A percentile compares a stretch with the other conserved stretches of the same genome.
These are phyloP conservation scores for Yarrowia divulgata DNA, from an alignment of 805 yeast species.

Conservation along the genomic window DNA sequence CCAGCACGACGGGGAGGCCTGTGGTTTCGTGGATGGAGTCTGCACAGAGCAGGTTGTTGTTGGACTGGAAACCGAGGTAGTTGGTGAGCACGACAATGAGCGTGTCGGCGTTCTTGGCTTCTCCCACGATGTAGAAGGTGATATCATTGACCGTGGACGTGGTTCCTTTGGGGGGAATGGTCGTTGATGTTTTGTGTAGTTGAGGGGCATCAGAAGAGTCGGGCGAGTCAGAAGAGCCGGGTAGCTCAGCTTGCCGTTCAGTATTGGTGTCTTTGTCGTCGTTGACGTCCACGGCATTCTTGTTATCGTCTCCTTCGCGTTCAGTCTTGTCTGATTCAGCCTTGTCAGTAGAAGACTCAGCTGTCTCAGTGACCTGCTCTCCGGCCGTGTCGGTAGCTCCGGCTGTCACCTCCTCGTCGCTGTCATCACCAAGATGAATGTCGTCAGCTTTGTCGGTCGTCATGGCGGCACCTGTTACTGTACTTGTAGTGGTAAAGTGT, in stretches of 20 bases:
- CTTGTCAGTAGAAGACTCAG: no score
- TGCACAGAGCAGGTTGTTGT: constrained; percentile 47
- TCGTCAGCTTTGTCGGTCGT: constrained; percentile 8
- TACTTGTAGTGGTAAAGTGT: neutral
- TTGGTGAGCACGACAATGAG: constrained; percentile 47
- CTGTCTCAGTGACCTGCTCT: no score
- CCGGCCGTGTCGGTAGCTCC: no score
- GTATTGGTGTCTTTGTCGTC: neutral
- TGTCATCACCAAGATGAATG: constrained; percentile 30
- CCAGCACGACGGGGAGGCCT: constrained; percentile 48
- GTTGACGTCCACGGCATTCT: neutral
- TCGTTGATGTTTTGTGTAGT: constrained; percentile 1
- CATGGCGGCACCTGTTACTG: neutral
- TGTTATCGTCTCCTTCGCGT: neutral
- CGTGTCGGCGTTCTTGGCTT: neutral
- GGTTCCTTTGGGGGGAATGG: neutral
- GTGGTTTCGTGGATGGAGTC: constrained; percentile 46
- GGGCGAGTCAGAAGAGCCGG: neutral
- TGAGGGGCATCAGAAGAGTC: neutral
- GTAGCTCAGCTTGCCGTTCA: neutral
- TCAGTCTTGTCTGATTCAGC: neutral
- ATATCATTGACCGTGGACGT: constrained; percentile 1
- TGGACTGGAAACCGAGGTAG: constrained; percentile 48
- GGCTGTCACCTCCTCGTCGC: neutral
- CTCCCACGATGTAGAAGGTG: constrained; percentile 8